Base-by-base conservation (phyloP, 2,329 filamentous ascomycete species). In the Sarocladiaceae sp. region DNA sequence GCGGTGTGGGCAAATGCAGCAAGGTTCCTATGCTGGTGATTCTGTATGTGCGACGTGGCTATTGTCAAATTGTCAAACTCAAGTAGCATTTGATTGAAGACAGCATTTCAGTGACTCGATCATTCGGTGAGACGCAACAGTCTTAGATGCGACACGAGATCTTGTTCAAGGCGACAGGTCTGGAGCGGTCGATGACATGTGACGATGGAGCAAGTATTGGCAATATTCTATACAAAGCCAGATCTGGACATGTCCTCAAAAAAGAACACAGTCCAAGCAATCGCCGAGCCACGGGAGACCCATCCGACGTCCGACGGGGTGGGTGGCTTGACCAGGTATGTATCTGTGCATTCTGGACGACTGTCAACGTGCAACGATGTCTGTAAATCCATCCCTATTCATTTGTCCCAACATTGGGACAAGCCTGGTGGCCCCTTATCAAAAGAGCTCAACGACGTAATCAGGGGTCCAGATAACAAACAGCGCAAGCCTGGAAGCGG, bases 261-360 rank as follows among this genome's bases (percentile, higher is more conserved):
- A 25, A 7, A 10, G 37, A 25, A 42, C 5, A 23, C 6, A 42
- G 37, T 11, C 44, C 26, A 48, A 48, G 44, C 20, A 31, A 31
- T 48, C 44, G 44, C 44, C 44, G 44, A 48, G 44, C 8, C 25
- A 28, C 44, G 44, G 44, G 44, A 31, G 26, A 33, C 22, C 25
- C 40, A 11, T 18, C 35, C 35, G 17, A 12, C 35, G 35, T 7
- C 35, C 35, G 35, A 11, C 7, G 11, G 17, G 7, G 11, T 39
- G 35, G 35, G 35, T 12, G 35, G 35, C n/a, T n/a, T n/a, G n/a
- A n/a, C n/a, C n/a, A n/a, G n/a, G n/a, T n/a, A n/a, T n/a, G n/a
- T n/a, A n/a, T n/a, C n/a, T n/a, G n/a, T n/a, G n/a, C n/a, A n/a
- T n/a, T n/a, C n/a, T n/a, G n/a, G n/a, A n/a, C n/a, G n/a, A n/a